These are phyloP conservation scores for Phytophthora constricta DNA, from an alignment of 352 stramenopile species.

Conservation along the genomic window DNA sequence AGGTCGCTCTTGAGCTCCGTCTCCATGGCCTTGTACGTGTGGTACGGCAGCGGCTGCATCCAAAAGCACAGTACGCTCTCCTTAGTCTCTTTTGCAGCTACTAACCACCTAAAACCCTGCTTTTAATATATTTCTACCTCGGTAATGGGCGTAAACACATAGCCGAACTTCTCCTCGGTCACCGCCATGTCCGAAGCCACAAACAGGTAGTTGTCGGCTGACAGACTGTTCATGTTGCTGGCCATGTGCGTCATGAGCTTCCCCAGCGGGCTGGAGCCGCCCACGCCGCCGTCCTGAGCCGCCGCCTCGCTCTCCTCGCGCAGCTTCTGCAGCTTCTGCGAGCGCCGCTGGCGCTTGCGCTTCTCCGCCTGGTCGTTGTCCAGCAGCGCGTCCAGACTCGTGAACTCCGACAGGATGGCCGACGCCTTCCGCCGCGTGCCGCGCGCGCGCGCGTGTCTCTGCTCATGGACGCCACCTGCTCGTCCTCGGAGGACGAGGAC, in stretches of 20 bases:
- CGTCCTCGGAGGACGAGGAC: conserved; percentile 36
- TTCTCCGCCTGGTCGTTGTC: conserved; percentile 64
- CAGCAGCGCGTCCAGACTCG: conserved; percentile 79
- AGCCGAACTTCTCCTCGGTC: conserved; percentile 79
- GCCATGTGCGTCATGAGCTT: conserved; percentile 78
- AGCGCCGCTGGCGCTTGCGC: conserved; percentile 61
- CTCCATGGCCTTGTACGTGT: conserved; percentile 63
- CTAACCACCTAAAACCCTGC: no score
- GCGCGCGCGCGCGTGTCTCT: conserved; percentile 50
- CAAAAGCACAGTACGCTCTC: conserved; percentile 6
- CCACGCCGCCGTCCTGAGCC: conserved; percentile 15
- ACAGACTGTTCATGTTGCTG: conserved; percentile 74
- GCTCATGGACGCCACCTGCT: conserved; percentile 51
- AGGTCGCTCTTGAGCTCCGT: conserved; percentile 62
- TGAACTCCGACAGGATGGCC: conserved; percentile 67
- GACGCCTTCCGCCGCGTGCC: conserved; percentile 40
- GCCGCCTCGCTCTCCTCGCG: conserved; percentile 55
- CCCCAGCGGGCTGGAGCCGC: conserved; percentile 45
- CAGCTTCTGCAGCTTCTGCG: conserved; percentile 63
- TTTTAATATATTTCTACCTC: conserved; percentile 49
- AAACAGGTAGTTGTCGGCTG: conserved; percentile 69
- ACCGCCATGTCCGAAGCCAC: conserved; percentile 40
- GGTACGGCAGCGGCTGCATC: conserved; percentile 54
- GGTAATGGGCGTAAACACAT: conserved; percentile 82
- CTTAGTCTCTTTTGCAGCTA: no score